Evolutionary conservation across 176 grass and related monocot species (phyloP), one percentile per base, ranked within the genome.

Genomic region (Oryza coarctata): DNA sequence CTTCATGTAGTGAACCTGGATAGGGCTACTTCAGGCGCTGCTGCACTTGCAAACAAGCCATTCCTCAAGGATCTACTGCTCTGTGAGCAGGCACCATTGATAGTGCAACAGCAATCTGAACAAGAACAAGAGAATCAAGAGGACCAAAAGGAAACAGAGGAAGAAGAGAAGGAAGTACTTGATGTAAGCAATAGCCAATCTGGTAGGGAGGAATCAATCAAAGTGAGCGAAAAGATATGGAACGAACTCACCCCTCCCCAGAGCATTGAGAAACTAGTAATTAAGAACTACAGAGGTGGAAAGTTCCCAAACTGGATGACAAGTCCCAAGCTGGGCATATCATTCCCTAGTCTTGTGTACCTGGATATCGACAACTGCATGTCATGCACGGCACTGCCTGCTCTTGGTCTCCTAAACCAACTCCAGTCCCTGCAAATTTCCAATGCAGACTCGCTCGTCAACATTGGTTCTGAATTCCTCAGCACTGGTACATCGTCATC

Each of bases 391-490:
- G 77, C 73, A 17, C 74, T 97, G 26, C 91, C 94, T 74, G 88
- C 94, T 23, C 71, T 90, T 30, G 91, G 94, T 74, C 87, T 87
- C 32, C 80, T 97, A 35, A 82, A 78, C 38, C 75, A 94, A 77
- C 91, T 97, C 49, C 87, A 90, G 76, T 90, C 65, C 66, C 83
- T 97, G 63, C 74, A 83, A 49, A 92, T 97, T 52, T 84, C 80
- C 39, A 81, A 87, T 57, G 91, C 89, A 8, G 71, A 90, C 64
- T 88, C 91, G 65, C 6, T 97, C 49, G 39, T 68, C 78, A 75
- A 79, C 71, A 92, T 97, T 32, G 91, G 91, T 70, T 71, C 85
- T 12, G 94, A 94, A 83, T 92, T 97, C 66, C 74, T 97, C 3
- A 80, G 94, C 34, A 67, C 43, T 6, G 71, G 84, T 80, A 43